Evolutionary conservation across 2,329 filamentous ascomycete species (phyloP).

Genomic region (Aspergillus oerlinghausenensis): DNA sequence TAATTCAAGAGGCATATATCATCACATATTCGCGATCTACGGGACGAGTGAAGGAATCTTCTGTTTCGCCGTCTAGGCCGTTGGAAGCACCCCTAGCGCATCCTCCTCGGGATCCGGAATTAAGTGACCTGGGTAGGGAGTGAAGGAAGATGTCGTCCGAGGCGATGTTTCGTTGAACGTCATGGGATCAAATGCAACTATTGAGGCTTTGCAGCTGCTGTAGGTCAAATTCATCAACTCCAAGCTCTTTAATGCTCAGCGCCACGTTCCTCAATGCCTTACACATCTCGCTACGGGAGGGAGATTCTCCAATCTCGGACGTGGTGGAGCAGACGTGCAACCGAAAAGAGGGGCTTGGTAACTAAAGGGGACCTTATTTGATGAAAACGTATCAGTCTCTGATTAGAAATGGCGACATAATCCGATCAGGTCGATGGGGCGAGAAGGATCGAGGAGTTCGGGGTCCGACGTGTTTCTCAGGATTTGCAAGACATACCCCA

Average conservation of each 20-base stretch:
- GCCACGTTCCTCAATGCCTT: neutral
- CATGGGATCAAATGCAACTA: conserved; percentile 1
- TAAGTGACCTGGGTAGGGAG: conserved; percentile 2
- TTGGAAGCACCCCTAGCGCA: conserved; percentile 1
- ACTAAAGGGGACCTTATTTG: neutral
- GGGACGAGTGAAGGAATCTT: conserved; percentile 1
- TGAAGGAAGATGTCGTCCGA: conserved; percentile 1
- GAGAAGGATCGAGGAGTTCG: neutral
- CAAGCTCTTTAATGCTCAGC: neutral
- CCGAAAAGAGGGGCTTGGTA: neutral
- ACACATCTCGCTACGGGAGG: neutral
- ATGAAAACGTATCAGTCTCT: neutral
- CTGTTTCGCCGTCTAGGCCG: conserved; percentile 2
- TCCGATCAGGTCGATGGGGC: neutral
- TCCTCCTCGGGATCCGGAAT: conserved; percentile 3
- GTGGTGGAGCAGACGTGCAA: neutral
- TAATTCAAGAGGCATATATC: conserved; percentile 4
- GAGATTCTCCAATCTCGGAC: conserved; percentile 1
- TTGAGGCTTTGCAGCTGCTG: conserved; percentile 1
- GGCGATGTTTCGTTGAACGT: neutral
- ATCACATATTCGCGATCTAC: conserved; percentile 2
- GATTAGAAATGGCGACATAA: neutral
- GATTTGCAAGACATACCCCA: too few relatives aligned
- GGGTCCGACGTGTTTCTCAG: too few relatives aligned
- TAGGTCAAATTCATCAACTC: conserved; percentile 3